phyloP scores from a whole-genome alignment of 768 basidiomycete species.

The Russula sp. region DNA sequence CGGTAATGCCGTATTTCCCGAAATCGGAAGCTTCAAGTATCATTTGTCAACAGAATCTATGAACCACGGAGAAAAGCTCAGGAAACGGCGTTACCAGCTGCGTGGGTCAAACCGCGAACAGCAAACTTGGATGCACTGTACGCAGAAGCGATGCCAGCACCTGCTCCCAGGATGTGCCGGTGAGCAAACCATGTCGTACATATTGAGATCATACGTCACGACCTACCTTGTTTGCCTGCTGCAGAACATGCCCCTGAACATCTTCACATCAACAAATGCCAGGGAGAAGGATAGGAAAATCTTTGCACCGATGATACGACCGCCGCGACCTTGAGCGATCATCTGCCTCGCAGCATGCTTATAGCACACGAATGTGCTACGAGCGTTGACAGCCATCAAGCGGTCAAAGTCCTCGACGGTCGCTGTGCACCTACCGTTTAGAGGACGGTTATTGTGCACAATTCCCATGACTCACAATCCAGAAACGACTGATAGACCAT shows the following conservation, averaged over 20 bases:
- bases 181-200: neutral
- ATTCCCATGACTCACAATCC: neutral
- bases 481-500: neutral
- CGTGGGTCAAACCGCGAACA: conserved; percentile 32
- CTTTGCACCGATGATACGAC: conserved; percentile 19
- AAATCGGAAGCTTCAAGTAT: conserved; percentile 28
- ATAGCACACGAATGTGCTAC: conserved; percentile 31
- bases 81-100: conserved; percentile 18
- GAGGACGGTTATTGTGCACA: neutral
- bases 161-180: neutral
- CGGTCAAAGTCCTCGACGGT: conserved; percentile 16
- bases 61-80: too few species aligned
- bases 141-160: neutral
- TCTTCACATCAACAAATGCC: neutral
- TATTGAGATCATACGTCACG: neutral
- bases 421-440: neutral
- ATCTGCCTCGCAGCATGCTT: conserved; percentile 33
- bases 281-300: neutral
- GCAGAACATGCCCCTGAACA: conserved; percentile 13
- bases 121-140: conserved; percentile 33
- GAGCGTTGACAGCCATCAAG: conserved; percentile 16
- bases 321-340: conserved; percentile 29
- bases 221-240: conserved; percentile 24
- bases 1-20: conserved; percentile 29
- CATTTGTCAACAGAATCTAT: neutral